Percentiles rank a stretch among this genome's conserved stretches.
Conservation (phyloP, 768 basidiomycete species). For the Termitomyces titanicus region DNA sequence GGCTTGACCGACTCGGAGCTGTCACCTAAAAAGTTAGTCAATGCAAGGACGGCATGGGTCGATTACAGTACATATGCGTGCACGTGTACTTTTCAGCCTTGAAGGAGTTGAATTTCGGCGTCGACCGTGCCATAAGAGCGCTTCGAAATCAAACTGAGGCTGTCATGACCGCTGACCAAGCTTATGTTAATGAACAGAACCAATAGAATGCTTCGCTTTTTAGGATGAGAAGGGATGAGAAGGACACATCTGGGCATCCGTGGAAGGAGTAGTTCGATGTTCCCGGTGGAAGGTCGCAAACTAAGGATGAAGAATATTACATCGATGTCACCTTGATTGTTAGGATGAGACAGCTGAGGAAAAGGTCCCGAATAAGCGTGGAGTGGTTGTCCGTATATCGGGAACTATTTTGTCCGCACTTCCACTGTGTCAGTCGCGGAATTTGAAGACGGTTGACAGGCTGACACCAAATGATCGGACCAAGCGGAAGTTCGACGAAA, state of each 20-base stretch:
- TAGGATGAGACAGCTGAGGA: not conserved
- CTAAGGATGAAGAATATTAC: not conserved
- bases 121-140: not conserved
- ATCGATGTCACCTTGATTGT: not conserved
- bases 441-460: not conserved
- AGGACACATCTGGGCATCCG: not conserved
- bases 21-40: not conserved
- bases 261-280: not conserved
- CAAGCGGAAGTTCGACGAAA: not conserved
- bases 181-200: not conserved
- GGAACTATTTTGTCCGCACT: conserved; percentile 3
- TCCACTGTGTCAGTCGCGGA: not conserved
- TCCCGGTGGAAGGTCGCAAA: conserved; percentile 2
- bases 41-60: not conserved
- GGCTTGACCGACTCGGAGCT: not conserved
- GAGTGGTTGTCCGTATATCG: conserved; percentile 8
- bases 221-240: too few species aligned
- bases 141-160: not conserved
- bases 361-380: not conserved
- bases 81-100: not conserved
- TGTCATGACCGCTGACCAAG: not conserved
- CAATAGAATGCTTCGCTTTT: not conserved
- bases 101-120: not conserved
- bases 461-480: not conserved
- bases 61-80: not conserved